Evolutionary conservation across 2,329 filamentous ascomycete species (phyloP).

Genomic region (Diaporthe ilicicola): DNA sequence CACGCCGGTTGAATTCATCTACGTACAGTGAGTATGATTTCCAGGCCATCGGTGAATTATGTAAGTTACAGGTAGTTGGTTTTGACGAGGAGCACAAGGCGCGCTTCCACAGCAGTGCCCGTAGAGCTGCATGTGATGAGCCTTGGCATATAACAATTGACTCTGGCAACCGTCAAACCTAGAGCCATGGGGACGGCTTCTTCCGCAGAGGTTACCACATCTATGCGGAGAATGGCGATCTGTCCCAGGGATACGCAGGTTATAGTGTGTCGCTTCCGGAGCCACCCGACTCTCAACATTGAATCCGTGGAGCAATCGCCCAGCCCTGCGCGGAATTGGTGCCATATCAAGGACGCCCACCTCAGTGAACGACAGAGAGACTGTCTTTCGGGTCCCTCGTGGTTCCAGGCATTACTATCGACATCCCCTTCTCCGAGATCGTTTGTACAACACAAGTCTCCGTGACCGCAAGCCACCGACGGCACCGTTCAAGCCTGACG

Average conservation of each 20-base stretch:
- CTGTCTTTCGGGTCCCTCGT: background rate
- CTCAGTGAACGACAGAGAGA: background rate
- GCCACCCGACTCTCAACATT: background rate
- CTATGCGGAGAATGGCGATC: background rate
- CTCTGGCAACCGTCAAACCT: background rate
- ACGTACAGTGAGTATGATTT: background rate
- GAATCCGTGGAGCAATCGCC: background rate
- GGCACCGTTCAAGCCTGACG: background rate
- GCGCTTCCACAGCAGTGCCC: background rate
- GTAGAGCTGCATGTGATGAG: background rate
- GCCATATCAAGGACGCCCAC: no score
- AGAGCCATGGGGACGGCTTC: background rate
- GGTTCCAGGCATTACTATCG: background rate
- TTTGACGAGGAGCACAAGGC: background rate
- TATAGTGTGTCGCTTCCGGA: background rate
- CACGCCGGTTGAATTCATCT: background rate
- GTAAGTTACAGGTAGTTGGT: background rate
- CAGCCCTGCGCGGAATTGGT: background rate
- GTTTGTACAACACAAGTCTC: background rate
- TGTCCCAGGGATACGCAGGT: background rate
- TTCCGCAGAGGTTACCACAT: background rate
- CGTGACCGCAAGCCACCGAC: background rate
- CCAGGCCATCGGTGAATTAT: background rate
- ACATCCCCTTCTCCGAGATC: accelerated
- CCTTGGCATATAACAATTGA: background rate